Evolutionary conservation across 257 asterid species (phyloP).

Genomic region (Petunia axillaris): DNA sequence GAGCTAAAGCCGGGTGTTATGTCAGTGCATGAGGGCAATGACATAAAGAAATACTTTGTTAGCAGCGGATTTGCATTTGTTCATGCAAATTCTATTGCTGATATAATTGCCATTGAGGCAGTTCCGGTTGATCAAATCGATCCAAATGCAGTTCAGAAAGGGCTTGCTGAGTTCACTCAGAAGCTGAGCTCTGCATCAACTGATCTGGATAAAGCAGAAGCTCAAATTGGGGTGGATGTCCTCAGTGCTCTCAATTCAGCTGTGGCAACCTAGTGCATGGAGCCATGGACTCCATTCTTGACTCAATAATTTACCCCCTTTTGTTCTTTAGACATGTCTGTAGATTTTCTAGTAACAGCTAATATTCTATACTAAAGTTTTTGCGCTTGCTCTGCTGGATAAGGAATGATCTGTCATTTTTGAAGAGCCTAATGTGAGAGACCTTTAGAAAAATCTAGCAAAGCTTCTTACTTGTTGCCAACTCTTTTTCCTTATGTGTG

Average conservation of each 20-base stretch:
- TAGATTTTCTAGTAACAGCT: background rate
- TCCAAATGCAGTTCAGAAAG: constrained; percentile 43
- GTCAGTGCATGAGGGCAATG: constrained; percentile 52
- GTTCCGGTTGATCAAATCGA: constrained; percentile 56
- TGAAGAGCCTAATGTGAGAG: background rate
- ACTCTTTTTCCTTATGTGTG: too few relatives aligned
- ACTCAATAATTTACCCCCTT: background rate
- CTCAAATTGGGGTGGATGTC: constrained; percentile 57
- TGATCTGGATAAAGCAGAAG: constrained; percentile 54
- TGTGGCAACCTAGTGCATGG: constrained; percentile 38
- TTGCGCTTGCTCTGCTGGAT: background rate
- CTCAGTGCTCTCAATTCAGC: constrained; percentile 48
- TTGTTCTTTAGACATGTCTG: constrained; percentile 10
- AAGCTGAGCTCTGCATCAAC: constrained; percentile 56
- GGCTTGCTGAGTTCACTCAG: constrained; percentile 49
- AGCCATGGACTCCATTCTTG: background rate
- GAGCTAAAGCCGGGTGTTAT: constrained; percentile 63
- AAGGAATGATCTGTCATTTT: constrained; percentile 18
- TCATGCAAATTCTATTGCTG: constrained; percentile 56
- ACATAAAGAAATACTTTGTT: constrained; percentile 50
- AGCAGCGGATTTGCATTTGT: constrained; percentile 60
- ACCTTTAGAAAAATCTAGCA: background rate
- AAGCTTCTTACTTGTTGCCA: background rate
- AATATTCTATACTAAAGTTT: background rate
- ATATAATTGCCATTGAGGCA: constrained; percentile 52